These are phyloP conservation scores for Phytophthora nicotianae DNA, from an alignment of 352 stramenopile species.

Conservation along the genomic window DNA sequence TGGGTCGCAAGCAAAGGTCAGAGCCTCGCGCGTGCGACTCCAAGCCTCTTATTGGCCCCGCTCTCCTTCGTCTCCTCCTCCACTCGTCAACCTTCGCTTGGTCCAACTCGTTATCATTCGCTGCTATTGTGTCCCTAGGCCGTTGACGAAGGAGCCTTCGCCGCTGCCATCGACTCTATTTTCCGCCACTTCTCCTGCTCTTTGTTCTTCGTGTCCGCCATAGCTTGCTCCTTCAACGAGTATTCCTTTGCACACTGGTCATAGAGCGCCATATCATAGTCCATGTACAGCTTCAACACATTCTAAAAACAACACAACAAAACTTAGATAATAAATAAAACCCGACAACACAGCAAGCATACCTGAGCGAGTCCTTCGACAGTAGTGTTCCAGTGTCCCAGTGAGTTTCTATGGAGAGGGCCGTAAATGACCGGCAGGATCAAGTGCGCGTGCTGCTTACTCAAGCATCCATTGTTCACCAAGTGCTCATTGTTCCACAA, in stretches of 20 bases:
- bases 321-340: background rate
- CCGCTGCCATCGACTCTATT: slow-evolving; percentile 91
- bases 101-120: slow-evolving; percentile 21
- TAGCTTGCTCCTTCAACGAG: slow-evolving; percentile 71
- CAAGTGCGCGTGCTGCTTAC: slow-evolving; percentile 91
- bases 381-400: slow-evolving; percentile 97
- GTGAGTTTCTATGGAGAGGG: slow-evolving; percentile 85
- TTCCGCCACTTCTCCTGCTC: slow-evolving; percentile 92
- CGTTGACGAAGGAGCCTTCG: slow-evolving; percentile 61
- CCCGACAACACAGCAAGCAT: slow-evolving; percentile 2
- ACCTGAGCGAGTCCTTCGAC: slow-evolving; percentile 94
- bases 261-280: slow-evolving; percentile 96
- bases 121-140: slow-evolving; percentile 38
- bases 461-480: slow-evolving; percentile 95
- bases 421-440: slow-evolving; percentile 96
- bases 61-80: slow-evolving; percentile 17
- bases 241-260: slow-evolving; percentile 91
- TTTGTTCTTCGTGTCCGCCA: slow-evolving; percentile 75
- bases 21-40: background rate
- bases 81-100: slow-evolving; percentile 24
- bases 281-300: slow-evolving; percentile 91
- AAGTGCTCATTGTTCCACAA: slow-evolving; percentile 99
- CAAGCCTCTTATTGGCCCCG: slow-evolving; percentile 15
- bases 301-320: slow-evolving; percentile 45
- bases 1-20: slow-evolving; percentile 17